These are phyloP conservation scores for Picocystis sp. DNA, from an alignment of 163 green algal species.

Conservation along the genomic window DNA sequence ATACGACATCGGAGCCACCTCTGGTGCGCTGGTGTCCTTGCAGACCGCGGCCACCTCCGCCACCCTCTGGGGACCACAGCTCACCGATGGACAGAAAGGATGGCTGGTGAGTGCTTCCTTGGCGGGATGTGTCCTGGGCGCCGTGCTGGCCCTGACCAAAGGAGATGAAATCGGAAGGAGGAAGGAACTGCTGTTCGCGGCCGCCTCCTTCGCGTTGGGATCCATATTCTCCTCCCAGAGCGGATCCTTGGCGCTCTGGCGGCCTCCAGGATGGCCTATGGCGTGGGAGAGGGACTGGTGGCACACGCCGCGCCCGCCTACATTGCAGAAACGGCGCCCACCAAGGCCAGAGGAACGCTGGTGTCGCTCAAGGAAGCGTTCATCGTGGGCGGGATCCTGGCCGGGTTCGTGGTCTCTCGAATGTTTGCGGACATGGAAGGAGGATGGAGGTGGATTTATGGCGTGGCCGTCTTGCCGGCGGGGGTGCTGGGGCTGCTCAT, in stretches of 20 bases:
- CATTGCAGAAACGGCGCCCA: conserved; percentile 48
- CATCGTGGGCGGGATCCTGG: conserved; percentile 69
- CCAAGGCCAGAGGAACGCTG: conserved; percentile 46
- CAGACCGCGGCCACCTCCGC: conserved; percentile 22
- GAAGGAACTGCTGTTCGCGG: conserved; percentile 54
- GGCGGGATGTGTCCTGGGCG: conserved; percentile 16
- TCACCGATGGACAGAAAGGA: background rate
- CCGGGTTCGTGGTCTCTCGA: conserved; percentile 44
- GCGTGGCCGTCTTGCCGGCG: conserved; percentile 23
- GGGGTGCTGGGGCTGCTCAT: conserved; percentile 27
- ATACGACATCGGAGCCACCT: conserved; percentile 77
- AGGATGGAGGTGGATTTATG: conserved; percentile 68
- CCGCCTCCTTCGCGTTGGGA: conserved; percentile 39
- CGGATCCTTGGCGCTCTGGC: conserved; percentile 27
- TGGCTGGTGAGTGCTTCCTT: conserved; percentile 23
- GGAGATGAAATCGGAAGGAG: conserved; percentile 50
- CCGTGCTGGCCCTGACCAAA: conserved; percentile 21
- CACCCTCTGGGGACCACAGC: background rate
- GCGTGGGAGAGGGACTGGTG: conserved; percentile 69
- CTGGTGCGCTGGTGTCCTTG: conserved; percentile 54
- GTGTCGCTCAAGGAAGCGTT: conserved; percentile 66
- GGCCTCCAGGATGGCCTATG: conserved; percentile 41
- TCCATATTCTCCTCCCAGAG: conserved; percentile 14
- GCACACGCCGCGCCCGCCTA: conserved; percentile 86
- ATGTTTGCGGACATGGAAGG: conserved; percentile 34